Conservation (phyloP, 352 stramenopile species). For the Vaucheria bursata region DNA sequence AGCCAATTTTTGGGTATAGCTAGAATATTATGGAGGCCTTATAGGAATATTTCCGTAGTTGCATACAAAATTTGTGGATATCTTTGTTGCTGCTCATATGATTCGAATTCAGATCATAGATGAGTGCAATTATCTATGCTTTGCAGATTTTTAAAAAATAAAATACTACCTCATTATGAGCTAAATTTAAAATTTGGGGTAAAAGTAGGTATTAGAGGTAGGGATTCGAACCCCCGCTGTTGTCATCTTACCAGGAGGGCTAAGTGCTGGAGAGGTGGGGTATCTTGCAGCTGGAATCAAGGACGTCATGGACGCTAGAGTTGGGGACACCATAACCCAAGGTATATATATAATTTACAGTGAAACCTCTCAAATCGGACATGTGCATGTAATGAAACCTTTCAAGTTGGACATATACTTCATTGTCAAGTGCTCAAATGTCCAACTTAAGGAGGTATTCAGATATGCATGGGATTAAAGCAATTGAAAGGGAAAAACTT, state of each 20-base stretch:
- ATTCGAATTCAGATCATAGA: not conserved
- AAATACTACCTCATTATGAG: not conserved
- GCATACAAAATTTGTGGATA: no score
- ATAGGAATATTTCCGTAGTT: no score
- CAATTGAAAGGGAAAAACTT: no score
- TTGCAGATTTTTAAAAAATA: not conserved
- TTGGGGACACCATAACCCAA: slow-evolving; percentile 73
- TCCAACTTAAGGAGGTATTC: no score
- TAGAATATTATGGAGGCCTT: no score
- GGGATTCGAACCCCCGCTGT: slow-evolving; percentile 66
- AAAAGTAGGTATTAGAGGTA: slow-evolving; percentile 61
- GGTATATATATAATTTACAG: not conserved
- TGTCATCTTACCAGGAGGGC: slow-evolving; percentile 53
- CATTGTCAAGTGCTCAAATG: no score
- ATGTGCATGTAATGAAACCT: no score
- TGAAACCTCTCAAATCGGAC: not conserved
- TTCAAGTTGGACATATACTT: no score
- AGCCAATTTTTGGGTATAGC: no score
- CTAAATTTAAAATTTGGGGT: not conserved
- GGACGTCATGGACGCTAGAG: slow-evolving; percentile 85
- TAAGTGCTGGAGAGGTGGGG: slow-evolving; percentile 85
- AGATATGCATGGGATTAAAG: no score
- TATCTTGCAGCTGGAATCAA: slow-evolving; percentile 96
- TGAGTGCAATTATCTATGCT: not conserved
- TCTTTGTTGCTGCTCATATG: not conserved